These are phyloP conservation scores for Schoenoplectus tabernaemontani DNA, from an alignment of 202 grass and related monocot genomes.

Conservation along the genomic window DNA sequence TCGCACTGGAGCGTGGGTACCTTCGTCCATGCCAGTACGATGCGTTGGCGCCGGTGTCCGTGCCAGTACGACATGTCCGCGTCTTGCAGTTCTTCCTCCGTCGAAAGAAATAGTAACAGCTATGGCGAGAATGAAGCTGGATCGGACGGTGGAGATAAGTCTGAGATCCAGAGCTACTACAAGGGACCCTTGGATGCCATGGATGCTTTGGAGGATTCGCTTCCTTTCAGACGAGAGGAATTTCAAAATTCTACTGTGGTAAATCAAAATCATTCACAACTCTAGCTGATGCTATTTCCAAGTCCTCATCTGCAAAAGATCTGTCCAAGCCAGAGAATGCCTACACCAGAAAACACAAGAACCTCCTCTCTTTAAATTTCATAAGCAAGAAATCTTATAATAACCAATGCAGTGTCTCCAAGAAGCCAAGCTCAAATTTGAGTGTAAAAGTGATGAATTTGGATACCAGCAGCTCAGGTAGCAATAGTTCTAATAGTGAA, in stretches of 20 bases:
- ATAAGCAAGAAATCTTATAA: slow-evolving; percentile 23
- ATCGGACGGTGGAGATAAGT: slow-evolving; percentile 32
- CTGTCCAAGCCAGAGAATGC: slow-evolving; percentile 45
- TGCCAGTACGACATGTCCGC: slow-evolving; percentile 39
- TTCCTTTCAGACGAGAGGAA: slow-evolving; percentile 57
- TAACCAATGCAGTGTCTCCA: slow-evolving; percentile 20
- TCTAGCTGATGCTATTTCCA: slow-evolving; percentile 29
- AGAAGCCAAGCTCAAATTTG: slow-evolving; percentile 23
- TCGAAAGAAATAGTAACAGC: slow-evolving; percentile 43
- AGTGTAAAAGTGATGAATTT: slow-evolving; percentile 26
- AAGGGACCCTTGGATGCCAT: slow-evolving; percentile 58
- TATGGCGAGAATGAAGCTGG: slow-evolving; percentile 22
- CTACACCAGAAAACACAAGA: slow-evolving; percentile 58
- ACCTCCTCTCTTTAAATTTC: slow-evolving; percentile 44
- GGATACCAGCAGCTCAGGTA: slow-evolving; percentile 68
- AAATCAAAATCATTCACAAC: slow-evolving; percentile 61
- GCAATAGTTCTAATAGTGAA: slow-evolving; percentile 50
- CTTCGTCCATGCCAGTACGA: no score
- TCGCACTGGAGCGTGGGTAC: slow-evolving; percentile 47
- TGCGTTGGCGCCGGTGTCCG: no score
- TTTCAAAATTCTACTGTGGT: slow-evolving; percentile 71
- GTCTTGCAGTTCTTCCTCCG: slow-evolving; percentile 35
- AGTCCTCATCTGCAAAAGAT: slow-evolving; percentile 33
- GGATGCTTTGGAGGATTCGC: slow-evolving; percentile 62
- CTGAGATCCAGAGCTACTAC: slow-evolving; percentile 51